Base-by-base conservation (phyloP, 129 eudicot species). In the Helianthus tuberosus region DNA sequence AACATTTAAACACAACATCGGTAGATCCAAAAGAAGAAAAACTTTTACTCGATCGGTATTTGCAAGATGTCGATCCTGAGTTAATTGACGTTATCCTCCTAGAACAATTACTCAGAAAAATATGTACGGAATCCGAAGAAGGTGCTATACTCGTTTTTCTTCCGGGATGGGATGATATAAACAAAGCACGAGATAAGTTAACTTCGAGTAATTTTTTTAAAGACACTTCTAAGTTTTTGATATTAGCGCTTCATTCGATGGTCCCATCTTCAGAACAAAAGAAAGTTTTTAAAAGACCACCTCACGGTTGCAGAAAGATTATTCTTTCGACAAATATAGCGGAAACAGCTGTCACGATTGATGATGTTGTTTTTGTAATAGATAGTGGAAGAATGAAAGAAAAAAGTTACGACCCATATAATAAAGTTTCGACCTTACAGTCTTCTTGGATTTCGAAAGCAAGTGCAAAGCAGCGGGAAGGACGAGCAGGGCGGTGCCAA, bases 111-210 rank as follows among this genome's bases (percentile, higher is more conserved):
- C 62, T 91, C 68, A 85, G 85, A 74, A 85, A 82, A 83, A 89
- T 95, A 75, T 95, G 99, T 77, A 75, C 49, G 0, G 95, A 89
- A 67, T 89, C 92, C 5, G 64, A 75, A 58, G 90, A 85, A 57
- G 99, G 99, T 76, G 99, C 99, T 8, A 69, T 95, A 46, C 92
- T 95, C 39, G 85, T 95, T 68, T 95, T 95, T 73, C 90, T 95
- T 72, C 90, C 99, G 49, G 99, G 99, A 16, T 95, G 99, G 99
- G 99, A 95, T 60, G 99, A 85, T 71, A 95, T 95, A 69, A 95
- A 86, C 71, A 91, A 78, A 84, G 87, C 89, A 67, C 84, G 91
- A n/a, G 97, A 89, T 65, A 75, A 44, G 47, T 72, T 95, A 73
- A 77, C 66, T 15, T 69, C 82, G 13, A 91, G 85, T 78, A 68